phyloP scores from a whole-genome alignment of 345 rosid genomes.

The Syzygium aromaticum region DNA sequence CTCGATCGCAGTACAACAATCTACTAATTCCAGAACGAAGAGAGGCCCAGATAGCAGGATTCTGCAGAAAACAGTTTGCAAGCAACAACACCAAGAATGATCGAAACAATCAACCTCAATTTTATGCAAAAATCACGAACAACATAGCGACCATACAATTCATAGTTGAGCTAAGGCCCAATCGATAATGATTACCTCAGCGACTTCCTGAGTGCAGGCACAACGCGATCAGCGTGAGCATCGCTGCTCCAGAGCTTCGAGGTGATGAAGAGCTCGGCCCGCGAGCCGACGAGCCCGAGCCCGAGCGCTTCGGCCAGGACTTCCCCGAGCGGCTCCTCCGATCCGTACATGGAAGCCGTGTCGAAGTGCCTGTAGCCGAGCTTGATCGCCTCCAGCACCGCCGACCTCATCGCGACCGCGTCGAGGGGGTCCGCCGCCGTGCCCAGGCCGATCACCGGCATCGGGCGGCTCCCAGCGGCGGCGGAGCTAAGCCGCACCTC shows the following conservation, averaged over 20 bases:
- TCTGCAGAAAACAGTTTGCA: background rate
- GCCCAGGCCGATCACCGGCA: slow-evolving; percentile 26
- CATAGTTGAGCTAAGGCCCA: background rate
- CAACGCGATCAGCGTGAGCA: slow-evolving; percentile 36
- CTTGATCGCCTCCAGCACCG: slow-evolving; percentile 29
- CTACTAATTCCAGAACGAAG: background rate
- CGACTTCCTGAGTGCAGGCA: slow-evolving; percentile 32
- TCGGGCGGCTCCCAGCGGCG: slow-evolving; percentile 1
- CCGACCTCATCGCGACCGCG: slow-evolving; percentile 9
- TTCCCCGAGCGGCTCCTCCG: slow-evolving; percentile 35
- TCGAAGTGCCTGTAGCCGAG: slow-evolving; percentile 41
- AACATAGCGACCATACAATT: background rate
- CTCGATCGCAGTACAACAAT: background rate
- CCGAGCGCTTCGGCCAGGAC: slow-evolving; percentile 33
- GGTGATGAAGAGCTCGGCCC: slow-evolving; percentile 52
- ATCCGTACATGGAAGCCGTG: slow-evolving; percentile 23
- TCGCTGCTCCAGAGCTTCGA: slow-evolving; percentile 52
- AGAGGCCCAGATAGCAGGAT: background rate
- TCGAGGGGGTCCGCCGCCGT: slow-evolving; percentile 14
- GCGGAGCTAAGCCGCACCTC: slow-evolving; percentile 8
- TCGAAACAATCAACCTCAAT: background rate
- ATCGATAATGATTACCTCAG: slow-evolving; percentile 16
- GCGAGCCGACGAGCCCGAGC: slow-evolving; percentile 23
- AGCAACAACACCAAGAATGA: background rate
- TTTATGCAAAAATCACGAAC: background rate